Evolutionary conservation across 1,284 basidiomycete genomes (phyloP).

Genomic region (Trichosporon inkin): DNA sequence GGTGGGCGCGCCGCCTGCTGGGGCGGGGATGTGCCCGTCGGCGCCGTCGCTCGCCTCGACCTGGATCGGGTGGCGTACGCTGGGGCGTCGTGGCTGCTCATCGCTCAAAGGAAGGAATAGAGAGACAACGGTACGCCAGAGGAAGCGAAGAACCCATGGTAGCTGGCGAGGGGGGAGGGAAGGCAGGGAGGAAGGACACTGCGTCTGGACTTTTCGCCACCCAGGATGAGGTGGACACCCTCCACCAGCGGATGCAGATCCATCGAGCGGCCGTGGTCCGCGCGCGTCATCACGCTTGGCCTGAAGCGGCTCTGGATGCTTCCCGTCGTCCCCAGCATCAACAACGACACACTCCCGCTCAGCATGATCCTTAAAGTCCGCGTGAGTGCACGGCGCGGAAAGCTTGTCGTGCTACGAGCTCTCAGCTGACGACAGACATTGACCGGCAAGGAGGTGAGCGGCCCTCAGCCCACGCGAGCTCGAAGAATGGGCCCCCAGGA

Average conservation of each 20-base stretch:
- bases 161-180: no score
- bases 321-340: neutral
- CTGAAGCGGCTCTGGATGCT: neutral
- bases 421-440: slow-evolving; percentile 35
- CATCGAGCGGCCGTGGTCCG: slow-evolving; percentile 1
- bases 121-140: neutral
- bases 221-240: slow-evolving; percentile 3
- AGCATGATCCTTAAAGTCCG: slow-evolving; percentile 51
- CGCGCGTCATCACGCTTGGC: neutral
- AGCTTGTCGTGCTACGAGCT: neutral
- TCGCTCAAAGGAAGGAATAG: neutral
- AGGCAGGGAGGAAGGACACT: neutral
- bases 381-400: slow-evolving; percentile 26
- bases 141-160: no score
- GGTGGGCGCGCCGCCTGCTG: neutral
- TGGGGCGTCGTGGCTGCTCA: no score
- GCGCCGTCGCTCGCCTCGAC: no score
- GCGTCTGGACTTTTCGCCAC: slow-evolving; percentile 2
- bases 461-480: neutral
- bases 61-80: no score
- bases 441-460: slow-evolving; percentile 43
- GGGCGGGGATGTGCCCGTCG: neutral
- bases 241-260: slow-evolving; percentile 9
- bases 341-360: neutral
- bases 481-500: neutral